A percentile compares a stretch with the other conserved stretches of the same genome.
Conservation (phyloP, 2,329 filamentous ascomycete genomes). For the Trichoderma afroharzianum region DNA sequence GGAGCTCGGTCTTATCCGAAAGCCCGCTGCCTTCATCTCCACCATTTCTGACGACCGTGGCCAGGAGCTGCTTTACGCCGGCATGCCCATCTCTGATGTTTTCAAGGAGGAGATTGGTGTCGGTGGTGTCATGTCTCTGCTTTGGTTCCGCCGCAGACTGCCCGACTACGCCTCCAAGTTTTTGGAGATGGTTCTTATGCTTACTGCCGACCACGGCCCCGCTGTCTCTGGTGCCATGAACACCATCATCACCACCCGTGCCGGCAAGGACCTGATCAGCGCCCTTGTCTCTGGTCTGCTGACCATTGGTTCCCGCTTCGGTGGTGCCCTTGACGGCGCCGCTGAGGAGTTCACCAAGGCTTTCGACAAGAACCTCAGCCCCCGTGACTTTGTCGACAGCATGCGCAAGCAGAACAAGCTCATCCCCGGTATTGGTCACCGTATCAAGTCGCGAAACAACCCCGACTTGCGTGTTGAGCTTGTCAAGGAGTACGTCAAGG, state of each 20-base stretch:
- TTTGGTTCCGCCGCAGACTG: slow-evolving; percentile 99
- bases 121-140: slow-evolving; percentile 98
- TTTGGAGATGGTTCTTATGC: slow-evolving; percentile 99
- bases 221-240: slow-evolving; percentile 99
- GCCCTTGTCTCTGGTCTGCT: slow-evolving; percentile 93
- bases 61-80: slow-evolving; percentile 96
- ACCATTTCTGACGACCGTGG: slow-evolving; percentile 99
- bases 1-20: slow-evolving; percentile 98
- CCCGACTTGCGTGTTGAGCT: slow-evolving; percentile 98
- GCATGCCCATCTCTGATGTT: slow-evolving; percentile 99
- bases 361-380: slow-evolving; percentile 95
- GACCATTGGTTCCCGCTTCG: slow-evolving; percentile 96
- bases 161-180: slow-evolving; percentile 97
- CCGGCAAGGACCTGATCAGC: slow-evolving; percentile 96
- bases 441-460: slow-evolving; percentile 99
- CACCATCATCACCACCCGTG: slow-evolving; percentile 99
- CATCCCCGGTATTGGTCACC: slow-evolving; percentile 97
- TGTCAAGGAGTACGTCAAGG: slow-evolving; percentile 97
- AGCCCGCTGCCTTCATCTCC: slow-evolving; percentile 99
- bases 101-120: slow-evolving; percentile 99
- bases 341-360: slow-evolving; percentile 98
- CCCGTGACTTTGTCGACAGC: slow-evolving; percentile 96
- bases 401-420: slow-evolving; percentile 99
- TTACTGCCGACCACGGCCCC: slow-evolving; percentile 97
- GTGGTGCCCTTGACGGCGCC: slow-evolving; percentile 95